A percentile compares a stretch with the other conserved stretches of the same genome.
Evolutionary conservation across 306 rosid species (phyloP).

Genomic region (Quercus glauca): DNA sequence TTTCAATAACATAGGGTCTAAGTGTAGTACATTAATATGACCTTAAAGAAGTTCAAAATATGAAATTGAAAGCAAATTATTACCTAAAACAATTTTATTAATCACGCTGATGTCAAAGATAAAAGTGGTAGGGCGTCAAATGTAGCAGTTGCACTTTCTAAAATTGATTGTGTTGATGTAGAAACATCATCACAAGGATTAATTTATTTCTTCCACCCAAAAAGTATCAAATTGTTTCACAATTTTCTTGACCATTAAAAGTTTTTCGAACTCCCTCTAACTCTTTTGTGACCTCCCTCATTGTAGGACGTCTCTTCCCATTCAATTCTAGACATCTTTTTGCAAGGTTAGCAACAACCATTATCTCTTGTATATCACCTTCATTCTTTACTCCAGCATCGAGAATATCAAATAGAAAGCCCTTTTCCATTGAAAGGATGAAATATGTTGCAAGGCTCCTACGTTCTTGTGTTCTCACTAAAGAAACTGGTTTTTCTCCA

Average conservation of each 20-base stretch:
- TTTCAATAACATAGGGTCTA: too few species aligned
- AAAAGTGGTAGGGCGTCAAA: too few species aligned
- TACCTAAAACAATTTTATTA: too few species aligned
- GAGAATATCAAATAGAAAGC: not conserved
- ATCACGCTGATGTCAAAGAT: too few species aligned
- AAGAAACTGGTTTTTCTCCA: conserved; percentile 17
- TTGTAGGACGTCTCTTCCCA: not conserved
- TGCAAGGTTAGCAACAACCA: not conserved
- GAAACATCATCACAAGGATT: too few species aligned
- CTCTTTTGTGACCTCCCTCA: not conserved
- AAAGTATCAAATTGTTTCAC: too few species aligned
- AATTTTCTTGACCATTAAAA: not conserved
- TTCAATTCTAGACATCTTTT: not conserved
- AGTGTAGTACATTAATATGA: too few species aligned
- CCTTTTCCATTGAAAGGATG: not conserved
- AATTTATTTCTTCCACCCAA: too few species aligned
- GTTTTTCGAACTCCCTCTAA: not conserved
- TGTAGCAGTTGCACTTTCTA: too few species aligned
- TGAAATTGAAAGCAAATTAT: too few species aligned
- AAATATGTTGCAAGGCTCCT: not conserved
- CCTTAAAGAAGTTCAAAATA: too few species aligned
- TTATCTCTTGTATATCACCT: not conserved
- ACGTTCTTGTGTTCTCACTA: not conserved
- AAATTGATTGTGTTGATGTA: too few species aligned
- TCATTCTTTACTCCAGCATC: not conserved